Evolutionary conservation across 306 rosid species (phyloP), one percentile per base, ranked within the genome.

Genomic region (Albizia julibrissin): DNA sequence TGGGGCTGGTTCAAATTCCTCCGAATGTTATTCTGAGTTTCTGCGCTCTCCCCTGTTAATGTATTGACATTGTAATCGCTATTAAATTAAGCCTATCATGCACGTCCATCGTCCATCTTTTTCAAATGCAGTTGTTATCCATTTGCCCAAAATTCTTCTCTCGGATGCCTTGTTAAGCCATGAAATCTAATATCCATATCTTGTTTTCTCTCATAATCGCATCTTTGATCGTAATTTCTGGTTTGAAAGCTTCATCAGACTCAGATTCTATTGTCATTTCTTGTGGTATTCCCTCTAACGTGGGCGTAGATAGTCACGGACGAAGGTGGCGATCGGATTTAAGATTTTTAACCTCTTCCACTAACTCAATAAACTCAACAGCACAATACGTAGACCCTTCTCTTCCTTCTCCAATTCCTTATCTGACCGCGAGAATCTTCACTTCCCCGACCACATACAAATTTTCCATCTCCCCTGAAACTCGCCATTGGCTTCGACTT

Each of bases 341-440:
- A 49, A 66, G 65, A 44, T 81, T 61, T 19, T 34, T 86, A 9
- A 34, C 69, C 13, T 33, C 86, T 68, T 64, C 81, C 19, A 13
- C 49, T 10, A 62, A 82, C 22, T 43, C 88, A 2, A 40, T 33
- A 22, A 54, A 58, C 2, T 81, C 79, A 9, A 79, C 62, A 40
- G 87, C 89, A 21, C 76, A 76, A 65, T 31, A 66, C 66, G 85
- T 82, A 86, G 89, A 84, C 40, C 91, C 91, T 68, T 84, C 88
- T 42, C 79, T 89, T 37, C 91, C 89, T 62, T 86, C 91, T 19
- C 82, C 68, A 69, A 69, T 52, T 16, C 91, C 91, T 15, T 89
- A 89, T 82, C 80, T 86, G 89, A 47, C 88, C 10, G 88, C 88
- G 46, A 84, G 91, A 70, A 86, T 86, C 75, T 82, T 89, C 75